Evolutionary conservation across 208 protist genomes (phyloP), one percentile per base, ranked within the genome.

Genomic region (Tritrichomonas foetus): DNA sequence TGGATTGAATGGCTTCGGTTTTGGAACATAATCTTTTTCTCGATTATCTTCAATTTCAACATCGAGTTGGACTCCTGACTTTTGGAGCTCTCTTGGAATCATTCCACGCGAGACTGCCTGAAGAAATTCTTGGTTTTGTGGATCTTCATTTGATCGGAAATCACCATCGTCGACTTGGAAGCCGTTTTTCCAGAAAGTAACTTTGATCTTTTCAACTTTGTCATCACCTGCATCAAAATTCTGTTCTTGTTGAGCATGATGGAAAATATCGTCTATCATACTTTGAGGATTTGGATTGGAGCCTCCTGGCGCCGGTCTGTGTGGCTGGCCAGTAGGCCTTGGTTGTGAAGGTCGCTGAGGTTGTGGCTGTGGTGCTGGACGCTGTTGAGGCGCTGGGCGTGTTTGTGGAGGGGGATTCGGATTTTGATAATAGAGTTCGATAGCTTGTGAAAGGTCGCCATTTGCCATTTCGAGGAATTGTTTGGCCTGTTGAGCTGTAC

Each of bases 21-120:
- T 44, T 13, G 8, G 9, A 13, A 41, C 39, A 61, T 57, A 89
- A 55, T 53, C 27, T 57, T 57, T 57, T 39, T 89, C 78, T 53
- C 78, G 78, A 53, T 89, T 53, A 89, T 89, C 78, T 16, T 89
- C 78, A 16, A 89, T 39, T 39, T 89, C 78, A 61, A 89, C 44
- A 57, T 89, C 78, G 30, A 89, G n/a, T 53, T 44, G 47, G 33
- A 33, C 14, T 1, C 44, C 22, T 0, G 41, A 27, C 8, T 89
- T 89, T 20, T 53, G 25, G 5, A 89, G 39, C 39, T 89, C 78
- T 47, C 78, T 41, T 57, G 78, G 78, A 39, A 89, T 47, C 27
- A 53, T 16, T 39, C 78, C 78, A 11, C 47, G 44, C 20, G 44
- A 44, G 2, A 89, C 47, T n/a, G 78, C 8, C 33, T 44, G 8